Conservation (phyloP, 257 asterid species). For the Przewalskia tangutica region DNA sequence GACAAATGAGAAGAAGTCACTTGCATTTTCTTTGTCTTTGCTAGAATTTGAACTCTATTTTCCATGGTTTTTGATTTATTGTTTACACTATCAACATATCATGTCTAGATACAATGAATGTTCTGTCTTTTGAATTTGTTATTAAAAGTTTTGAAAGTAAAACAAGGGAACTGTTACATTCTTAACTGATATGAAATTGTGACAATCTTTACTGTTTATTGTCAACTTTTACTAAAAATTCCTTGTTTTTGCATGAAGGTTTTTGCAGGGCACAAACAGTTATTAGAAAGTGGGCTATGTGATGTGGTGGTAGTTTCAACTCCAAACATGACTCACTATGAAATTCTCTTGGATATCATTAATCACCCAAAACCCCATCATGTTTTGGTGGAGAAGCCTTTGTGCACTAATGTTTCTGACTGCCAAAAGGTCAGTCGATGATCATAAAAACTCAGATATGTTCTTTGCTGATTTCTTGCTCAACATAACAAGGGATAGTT, state of each 20-base stretch:
- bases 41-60: no score
- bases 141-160: background rate
- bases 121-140: background rate
- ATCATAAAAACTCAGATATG: background rate
- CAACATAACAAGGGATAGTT: constrained; percentile 25
- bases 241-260: constrained; percentile 29
- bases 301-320: constrained; percentile 71
- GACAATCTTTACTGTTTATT: background rate
- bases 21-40: no score
- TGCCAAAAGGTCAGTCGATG: constrained; percentile 51
- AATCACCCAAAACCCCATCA: constrained; percentile 63
- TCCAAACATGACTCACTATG: constrained; percentile 92
- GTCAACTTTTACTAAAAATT: background rate
- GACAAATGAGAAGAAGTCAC: no score
- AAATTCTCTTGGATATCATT: constrained; percentile 77
- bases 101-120: background rate
- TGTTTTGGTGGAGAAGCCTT: constrained; percentile 92
- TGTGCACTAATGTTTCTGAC: constrained; percentile 72
- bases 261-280: constrained; percentile 56
- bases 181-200: background rate
- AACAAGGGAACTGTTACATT: background rate
- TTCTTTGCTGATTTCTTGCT: background rate
- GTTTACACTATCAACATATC: background rate
- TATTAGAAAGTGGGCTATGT: constrained; percentile 63
- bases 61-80: background rate